These are phyloP conservation scores for Collybia nuda DNA, from an alignment of 768 basidiomycete species.

Conservation along the genomic window DNA sequence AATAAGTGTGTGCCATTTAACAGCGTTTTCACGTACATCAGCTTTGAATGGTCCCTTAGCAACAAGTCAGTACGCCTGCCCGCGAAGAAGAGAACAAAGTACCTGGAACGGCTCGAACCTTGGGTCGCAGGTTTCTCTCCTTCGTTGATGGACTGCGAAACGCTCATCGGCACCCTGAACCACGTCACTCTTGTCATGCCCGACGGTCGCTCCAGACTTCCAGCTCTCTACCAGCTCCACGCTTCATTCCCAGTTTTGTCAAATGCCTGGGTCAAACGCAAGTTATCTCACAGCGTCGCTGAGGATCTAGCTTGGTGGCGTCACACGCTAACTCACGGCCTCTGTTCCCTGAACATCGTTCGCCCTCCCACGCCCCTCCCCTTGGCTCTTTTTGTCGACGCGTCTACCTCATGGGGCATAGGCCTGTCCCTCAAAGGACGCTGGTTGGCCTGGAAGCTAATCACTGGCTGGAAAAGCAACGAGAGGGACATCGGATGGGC, in stretches of 20 bases:
- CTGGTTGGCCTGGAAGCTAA: constrained; percentile 19
- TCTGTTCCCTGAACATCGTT: constrained; percentile 10
- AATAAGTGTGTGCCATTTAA: constrained; percentile 22
- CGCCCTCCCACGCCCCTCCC: constrained; percentile 9
- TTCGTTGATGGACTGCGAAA: constrained; percentile 5
- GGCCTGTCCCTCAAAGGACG: constrained; percentile 5
- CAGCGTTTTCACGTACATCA: constrained; percentile 17
- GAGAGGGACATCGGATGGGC: constrained; percentile 23
- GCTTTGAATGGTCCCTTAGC: constrained; percentile 27
- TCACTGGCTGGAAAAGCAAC: constrained; percentile 10
- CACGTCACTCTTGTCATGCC: constrained; percentile 30
- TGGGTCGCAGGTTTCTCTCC: constrained; percentile 8
- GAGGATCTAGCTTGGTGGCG: neutral
- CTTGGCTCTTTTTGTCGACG: constrained; percentile 19
- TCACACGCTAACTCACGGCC: too few relatives aligned
- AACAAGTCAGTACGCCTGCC: constrained; percentile 20
- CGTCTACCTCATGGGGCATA: constrained; percentile 1
- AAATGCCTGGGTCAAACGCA: too few relatives aligned
- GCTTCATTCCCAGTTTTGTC: constrained; percentile 17
- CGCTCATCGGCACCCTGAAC: constrained; percentile 27
- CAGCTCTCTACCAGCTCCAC: constrained; percentile 23
- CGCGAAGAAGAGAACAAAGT: constrained; percentile 23
- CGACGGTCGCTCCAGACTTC: constrained; percentile 21
- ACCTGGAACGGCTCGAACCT: constrained; percentile 9
- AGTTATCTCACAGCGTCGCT: constrained; percentile 15